These are phyloP conservation scores for Cutaneotrichosporon spelunceum DNA, from an alignment of 1,284 basidiomycete genomes.

Conservation along the genomic window DNA sequence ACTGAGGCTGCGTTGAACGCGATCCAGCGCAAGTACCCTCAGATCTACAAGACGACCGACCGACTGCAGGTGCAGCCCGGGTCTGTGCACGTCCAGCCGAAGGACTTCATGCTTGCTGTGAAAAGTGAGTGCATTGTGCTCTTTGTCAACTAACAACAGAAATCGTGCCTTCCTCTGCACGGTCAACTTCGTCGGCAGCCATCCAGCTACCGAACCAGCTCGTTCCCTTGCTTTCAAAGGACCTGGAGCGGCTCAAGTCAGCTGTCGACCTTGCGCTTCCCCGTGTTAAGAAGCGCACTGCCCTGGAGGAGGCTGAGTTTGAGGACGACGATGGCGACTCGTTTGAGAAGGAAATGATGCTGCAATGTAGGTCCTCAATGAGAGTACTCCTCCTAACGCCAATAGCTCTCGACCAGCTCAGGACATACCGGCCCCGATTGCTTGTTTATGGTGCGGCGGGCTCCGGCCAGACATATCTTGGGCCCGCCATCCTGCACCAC, in stretches of 20 bases:
- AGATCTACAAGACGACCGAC: constrained; percentile 92
- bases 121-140: constrained; percentile 66
- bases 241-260: constrained; percentile 67
- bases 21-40: constrained; percentile 91
- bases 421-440: constrained; percentile 86
- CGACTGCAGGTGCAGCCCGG: constrained; percentile 80
- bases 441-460: constrained; percentile 76
- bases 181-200: constrained; percentile 81
- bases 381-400: constrained; percentile 14
- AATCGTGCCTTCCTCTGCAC: constrained; percentile 88
- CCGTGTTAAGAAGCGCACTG: constrained; percentile 67
- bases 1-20: constrained; percentile 97
- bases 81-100: constrained; percentile 77
- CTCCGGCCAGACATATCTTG: constrained; percentile 88
- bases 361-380: constrained; percentile 64
- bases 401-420: constrained; percentile 82
- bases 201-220: constrained; percentile 81
- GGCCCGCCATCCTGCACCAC: constrained; percentile 85
- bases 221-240: constrained; percentile 68
- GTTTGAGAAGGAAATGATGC: constrained; percentile 74
- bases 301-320: constrained; percentile 90
- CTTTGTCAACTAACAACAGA: constrained; percentile 55
- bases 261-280: constrained; percentile 70
- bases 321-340: constrained; percentile 71
- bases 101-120: constrained; percentile 97